Evolutionary conservation across 768 basidiomycete genomes (phyloP).

Genomic region (Hysterangium stoloniferum): DNA sequence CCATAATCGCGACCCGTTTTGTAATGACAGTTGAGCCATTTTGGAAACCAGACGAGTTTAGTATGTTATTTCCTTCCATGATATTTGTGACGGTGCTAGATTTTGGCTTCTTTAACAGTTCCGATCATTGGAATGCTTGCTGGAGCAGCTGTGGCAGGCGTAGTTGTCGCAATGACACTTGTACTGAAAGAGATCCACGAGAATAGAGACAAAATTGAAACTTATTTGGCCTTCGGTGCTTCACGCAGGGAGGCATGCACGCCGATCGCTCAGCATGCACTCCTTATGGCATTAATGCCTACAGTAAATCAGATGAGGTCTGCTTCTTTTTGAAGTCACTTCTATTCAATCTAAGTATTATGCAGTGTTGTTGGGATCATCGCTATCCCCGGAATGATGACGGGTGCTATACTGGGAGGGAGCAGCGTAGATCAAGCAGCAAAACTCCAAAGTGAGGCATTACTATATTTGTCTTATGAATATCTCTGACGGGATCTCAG

Average conservation of each 20-base stretch:
- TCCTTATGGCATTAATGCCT: constrained; percentile 73
- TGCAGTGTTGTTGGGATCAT: constrained; percentile 66
- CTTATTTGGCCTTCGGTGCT: constrained; percentile 80
- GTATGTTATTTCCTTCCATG: constrained; percentile 31
- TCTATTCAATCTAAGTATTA: background rate
- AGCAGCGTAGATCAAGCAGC: constrained; percentile 80
- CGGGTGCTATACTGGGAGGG: constrained; percentile 83
- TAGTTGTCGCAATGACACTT: constrained; percentile 62
- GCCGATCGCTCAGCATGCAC: constrained; percentile 69
- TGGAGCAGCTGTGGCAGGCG: constrained; percentile 67
- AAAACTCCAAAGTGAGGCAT: constrained; percentile 55
- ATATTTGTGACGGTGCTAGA: background rate
- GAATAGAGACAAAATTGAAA: constrained; percentile 79
- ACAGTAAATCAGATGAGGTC: constrained; percentile 84
- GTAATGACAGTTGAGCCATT: constrained; percentile 74
- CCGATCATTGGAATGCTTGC: constrained; percentile 84
- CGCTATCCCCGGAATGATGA: constrained; percentile 88
- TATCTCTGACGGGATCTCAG: constrained; percentile 12
- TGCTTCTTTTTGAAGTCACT: background rate
- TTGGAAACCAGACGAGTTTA: constrained; percentile 79
- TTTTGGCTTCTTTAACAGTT: constrained; percentile 35
- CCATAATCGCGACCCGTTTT: constrained; percentile 64
- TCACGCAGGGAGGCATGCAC: constrained; percentile 76
- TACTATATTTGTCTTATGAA: background rate
- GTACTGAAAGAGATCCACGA: constrained; percentile 75